Base-by-base conservation (phyloP, 2,329 filamentous ascomycete species). In the Colletotrichum sp. region DNA sequence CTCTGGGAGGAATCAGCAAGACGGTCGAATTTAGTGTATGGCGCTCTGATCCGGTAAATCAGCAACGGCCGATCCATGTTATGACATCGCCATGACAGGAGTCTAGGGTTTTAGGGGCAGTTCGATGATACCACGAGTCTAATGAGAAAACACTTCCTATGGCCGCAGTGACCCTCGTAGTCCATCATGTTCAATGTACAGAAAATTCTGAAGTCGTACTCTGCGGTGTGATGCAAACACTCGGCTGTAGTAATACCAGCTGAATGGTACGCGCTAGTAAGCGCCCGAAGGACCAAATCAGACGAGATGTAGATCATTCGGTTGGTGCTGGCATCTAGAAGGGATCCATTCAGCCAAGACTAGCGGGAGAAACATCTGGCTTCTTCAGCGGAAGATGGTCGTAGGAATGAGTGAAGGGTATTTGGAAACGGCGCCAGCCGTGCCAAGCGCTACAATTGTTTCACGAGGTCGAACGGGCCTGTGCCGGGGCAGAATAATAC, bases 1-100 rank as follows among this genome's bases (percentile, higher is more conserved):
- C 44, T 2, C 16, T 60, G 13, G 70, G 64, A 26, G 74, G 74
- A 9, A 73, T 74, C 49, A 73, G 18, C 34, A 76, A 76, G 65
- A 76, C 70, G 5, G 59, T 73, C 6, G 70, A 74, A 15, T 24
- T 76, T 4, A 73, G 64, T 16, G 71, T 76, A 12, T 69, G 34
- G 49, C 64, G 71, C 24, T 74, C 74, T 1, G n/a, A 24, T 15
- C 71, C 70, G 13, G 32, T n/a, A 26, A 15, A 36, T 13, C 74
- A 28, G 18, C 26, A 55, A n/a, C 57, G 49, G 15, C 70, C 71
- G 9, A 16, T 16, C 1, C 64, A 69, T 5, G 52, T 49, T 6
- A 24, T 69, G 28, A 57, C 70, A 12, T 52, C 49, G 15, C 49
- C 49, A 30, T 76, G n/a, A 69, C 34, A 64, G 24, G 8, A 24